These are phyloP conservation scores for Sedum album DNA, from an alignment of 164 flowering plant genomes.

Conservation along the genomic window DNA sequence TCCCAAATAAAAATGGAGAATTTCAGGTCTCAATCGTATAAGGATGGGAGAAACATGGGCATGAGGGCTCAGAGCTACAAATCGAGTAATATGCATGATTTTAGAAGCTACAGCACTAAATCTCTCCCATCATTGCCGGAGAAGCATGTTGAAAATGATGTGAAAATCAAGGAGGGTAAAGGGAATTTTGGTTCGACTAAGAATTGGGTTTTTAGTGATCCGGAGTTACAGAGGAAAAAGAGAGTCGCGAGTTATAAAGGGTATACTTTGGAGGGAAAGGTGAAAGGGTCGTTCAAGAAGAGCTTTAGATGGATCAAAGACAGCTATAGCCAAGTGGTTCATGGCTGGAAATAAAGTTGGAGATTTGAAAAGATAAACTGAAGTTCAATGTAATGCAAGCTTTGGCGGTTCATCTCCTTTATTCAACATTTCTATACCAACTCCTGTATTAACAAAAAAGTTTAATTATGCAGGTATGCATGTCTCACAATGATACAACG, in stretches of 20 bases:
- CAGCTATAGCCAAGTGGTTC: slow-evolving; percentile 28
- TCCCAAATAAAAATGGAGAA: slow-evolving; percentile 39
- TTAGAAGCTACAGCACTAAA: slow-evolving; percentile 27
- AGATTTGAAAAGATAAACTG: too few species aligned
- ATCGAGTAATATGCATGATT: slow-evolving; percentile 18
- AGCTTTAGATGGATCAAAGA: slow-evolving; percentile 46
- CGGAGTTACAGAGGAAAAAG: slow-evolving; percentile 52
- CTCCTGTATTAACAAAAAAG: too few species aligned
- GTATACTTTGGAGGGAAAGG: slow-evolving; percentile 36
- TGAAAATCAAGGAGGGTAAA: slow-evolving; percentile 31
- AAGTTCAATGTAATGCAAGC: too few species aligned
- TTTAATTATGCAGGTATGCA: too few species aligned
- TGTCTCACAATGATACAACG: too few species aligned
- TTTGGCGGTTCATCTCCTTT: too few species aligned
- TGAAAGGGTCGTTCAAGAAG: slow-evolving; percentile 37
- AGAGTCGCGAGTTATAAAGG: too few species aligned
- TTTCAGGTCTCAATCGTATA: slow-evolving; percentile 41
- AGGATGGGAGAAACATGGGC: slow-evolving; percentile 24
- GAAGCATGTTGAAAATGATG: slow-evolving; percentile 14
- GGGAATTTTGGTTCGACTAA: slow-evolving; percentile 20
- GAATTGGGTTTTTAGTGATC: slow-evolving; percentile 31
- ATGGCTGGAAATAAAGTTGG: slow-evolving; percentile 38
- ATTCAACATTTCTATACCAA: too few species aligned
- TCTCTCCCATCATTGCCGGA: slow-evolving; percentile 7
- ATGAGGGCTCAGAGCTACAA: slow-evolving; percentile 19